Percentiles rank a stretch among this genome's conserved stretches.
These are phyloP conservation scores for Sporothrix protearum DNA, from an alignment of 2,329 filamentous ascomycete species.

Conservation along the genomic window DNA sequence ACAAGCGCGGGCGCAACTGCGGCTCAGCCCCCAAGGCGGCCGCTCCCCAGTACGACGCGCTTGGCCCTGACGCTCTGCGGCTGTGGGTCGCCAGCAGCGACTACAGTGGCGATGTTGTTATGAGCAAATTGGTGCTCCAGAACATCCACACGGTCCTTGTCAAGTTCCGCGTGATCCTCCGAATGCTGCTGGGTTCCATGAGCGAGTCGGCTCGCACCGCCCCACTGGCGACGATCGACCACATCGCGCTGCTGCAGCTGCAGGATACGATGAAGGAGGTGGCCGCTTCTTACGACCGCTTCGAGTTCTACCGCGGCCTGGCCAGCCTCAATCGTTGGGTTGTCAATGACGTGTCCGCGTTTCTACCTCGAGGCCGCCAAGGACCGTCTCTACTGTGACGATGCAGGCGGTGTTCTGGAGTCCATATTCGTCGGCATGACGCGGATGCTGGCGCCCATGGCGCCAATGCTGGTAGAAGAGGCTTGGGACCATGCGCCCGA, in stretches of 20 bases:
- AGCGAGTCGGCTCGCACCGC: constrained; percentile 50
- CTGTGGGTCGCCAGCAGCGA: constrained; percentile 91
- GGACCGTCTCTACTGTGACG: constrained; percentile 84
- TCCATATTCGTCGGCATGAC: constrained; percentile 69
- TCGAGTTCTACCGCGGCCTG: constrained; percentile 79
- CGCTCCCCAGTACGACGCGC: constrained; percentile 56
- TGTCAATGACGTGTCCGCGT: constrained; percentile 77
- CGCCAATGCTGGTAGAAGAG: constrained; percentile 81
- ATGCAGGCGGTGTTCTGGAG: constrained; percentile 60
- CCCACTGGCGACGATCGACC: constrained; percentile 60
- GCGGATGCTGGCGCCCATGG: constrained; percentile 75
- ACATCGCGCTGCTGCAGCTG: constrained; percentile 74
- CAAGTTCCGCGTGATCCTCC: constrained; percentile 86
- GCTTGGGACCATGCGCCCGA: constrained; percentile 74
- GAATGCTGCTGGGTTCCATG: constrained; percentile 80
- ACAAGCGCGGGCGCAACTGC: background rate
- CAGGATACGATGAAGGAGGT: constrained; percentile 62
- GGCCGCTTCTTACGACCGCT: constrained; percentile 60
- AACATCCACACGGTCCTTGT: constrained; percentile 72
- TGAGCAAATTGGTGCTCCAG: constrained; percentile 73
- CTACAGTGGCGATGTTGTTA: constrained; percentile 81
- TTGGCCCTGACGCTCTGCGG: constrained; percentile 82
- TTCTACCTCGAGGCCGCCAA: constrained; percentile 94
- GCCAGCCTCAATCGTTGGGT: constrained; percentile 76
- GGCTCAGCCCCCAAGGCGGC: background rate